Percentiles rank a stretch among this genome's conserved stretches.
phyloP scores from a whole-genome alignment of 2,329 filamentous ascomycete genomes.

The Stagonosporopsis chrysanthemi region DNA sequence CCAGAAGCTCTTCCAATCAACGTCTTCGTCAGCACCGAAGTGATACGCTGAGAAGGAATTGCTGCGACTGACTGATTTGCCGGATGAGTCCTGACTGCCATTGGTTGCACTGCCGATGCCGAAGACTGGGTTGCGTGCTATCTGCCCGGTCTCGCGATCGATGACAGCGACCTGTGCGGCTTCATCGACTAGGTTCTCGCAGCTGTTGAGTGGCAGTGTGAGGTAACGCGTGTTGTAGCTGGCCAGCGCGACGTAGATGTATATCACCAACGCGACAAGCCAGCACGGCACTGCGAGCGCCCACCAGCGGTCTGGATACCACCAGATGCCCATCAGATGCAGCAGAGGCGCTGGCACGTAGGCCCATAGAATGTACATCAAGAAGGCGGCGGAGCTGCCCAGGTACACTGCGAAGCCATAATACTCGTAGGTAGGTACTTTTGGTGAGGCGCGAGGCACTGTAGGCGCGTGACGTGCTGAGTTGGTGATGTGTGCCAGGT shows the following conservation, averaged over 20 bases:
- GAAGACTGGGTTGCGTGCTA: constrained; percentile 49
- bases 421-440: constrained; percentile 99
- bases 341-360: constrained; percentile 92
- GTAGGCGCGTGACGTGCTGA: constrained; percentile 67
- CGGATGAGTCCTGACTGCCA: constrained; percentile 51
- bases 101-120: constrained; percentile 33
- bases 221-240: constrained; percentile 89
- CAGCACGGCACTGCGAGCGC: constrained; percentile 89
- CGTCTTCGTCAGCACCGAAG: constrained; percentile 51
- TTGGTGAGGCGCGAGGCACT: constrained; percentile 84
- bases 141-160: constrained; percentile 69
- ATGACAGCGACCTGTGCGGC: constrained; percentile 85
- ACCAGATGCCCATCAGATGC: constrained; percentile 91
- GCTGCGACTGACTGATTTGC: constrained; percentile 46
- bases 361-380: constrained; percentile 78
- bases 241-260: constrained; percentile 92
- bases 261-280: constrained; percentile 85
- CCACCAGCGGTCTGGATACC: constrained; percentile 99
- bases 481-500: constrained; percentile 65
- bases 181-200: constrained; percentile 92
- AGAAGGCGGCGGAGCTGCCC: constrained; percentile 81
- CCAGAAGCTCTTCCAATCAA: constrained; percentile 86
- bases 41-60: constrained; percentile 44
- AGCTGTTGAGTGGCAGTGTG: constrained; percentile 77
- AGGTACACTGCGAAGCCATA: constrained; percentile 98